phyloP scores from a whole-genome alignment of 805 yeast species.

The Diddensiella caesifluorescens region DNA sequence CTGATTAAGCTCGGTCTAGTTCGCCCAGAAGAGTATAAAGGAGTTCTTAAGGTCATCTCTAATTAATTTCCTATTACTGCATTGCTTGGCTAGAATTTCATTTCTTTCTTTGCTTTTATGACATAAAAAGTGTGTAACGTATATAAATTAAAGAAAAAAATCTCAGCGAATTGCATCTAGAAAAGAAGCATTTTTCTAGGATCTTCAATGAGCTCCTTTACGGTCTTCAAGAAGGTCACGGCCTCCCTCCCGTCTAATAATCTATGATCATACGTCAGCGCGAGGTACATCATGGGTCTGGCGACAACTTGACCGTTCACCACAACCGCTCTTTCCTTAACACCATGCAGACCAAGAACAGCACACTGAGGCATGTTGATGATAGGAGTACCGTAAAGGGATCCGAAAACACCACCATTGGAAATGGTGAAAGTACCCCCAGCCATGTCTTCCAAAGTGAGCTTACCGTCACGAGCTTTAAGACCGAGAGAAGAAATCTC shows the following conservation, averaged over 20 bases:
- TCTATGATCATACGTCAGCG: conserved; percentile 97
- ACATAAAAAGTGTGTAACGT: neutral
- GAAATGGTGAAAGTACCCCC: conserved; percentile 99
- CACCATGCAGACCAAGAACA: conserved; percentile 94
- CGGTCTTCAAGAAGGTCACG: conserved; percentile 90
- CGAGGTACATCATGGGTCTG: conserved; percentile 99
- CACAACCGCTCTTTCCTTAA: conserved; percentile 95
- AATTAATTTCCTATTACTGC: no score
- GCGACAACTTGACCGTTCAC: conserved; percentile 93
- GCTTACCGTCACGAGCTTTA: conserved; percentile 95
- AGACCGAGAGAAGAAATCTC: conserved; percentile 77
- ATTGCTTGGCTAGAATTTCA: no score
- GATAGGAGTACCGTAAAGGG: conserved; percentile 96
- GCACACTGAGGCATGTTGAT: conserved; percentile 98
- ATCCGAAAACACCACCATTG: conserved; percentile 98
- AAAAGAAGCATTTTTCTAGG: conserved; percentile 92
- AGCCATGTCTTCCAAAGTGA: conserved; percentile 96
- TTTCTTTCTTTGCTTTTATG: neutral
- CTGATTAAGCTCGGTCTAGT: conserved; percentile 54
- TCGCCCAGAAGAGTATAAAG: conserved; percentile 31
- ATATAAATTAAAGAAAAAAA: neutral
- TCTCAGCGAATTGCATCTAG: conserved; percentile 10
- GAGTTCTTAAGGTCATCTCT: conserved; percentile 17
- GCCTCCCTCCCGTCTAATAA: conserved; percentile 98
- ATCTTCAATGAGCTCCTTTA: conserved; percentile 96